Conservation (phyloP, 108 stramenopile genomes). For the Craspedostauros australis region DNA sequence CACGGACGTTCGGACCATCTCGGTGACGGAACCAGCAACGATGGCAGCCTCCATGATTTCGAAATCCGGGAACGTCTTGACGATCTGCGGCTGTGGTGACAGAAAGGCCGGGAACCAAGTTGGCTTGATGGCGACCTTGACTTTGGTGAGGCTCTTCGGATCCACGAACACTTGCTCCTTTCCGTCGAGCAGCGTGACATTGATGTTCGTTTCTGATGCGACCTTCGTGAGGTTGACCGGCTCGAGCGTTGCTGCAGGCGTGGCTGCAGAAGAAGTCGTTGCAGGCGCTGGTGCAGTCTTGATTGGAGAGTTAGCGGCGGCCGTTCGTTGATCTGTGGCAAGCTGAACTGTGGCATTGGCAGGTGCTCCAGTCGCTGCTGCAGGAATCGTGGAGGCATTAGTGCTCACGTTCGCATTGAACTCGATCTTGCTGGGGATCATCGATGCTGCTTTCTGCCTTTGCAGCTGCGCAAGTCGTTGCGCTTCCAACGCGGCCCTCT, state of each 20-base stretch:
- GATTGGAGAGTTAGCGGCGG: too few species aligned
- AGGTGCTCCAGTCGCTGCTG: too few species aligned
- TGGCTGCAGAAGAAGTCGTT: too few species aligned
- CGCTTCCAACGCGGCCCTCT: too few species aligned
- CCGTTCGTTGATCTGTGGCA: too few species aligned
- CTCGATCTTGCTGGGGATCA: too few species aligned
- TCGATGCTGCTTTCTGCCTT: too few species aligned
- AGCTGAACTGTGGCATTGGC: too few species aligned
- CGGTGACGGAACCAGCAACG: slow-evolving; percentile 59
- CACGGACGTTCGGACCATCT: slow-evolving; percentile 58
- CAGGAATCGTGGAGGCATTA: too few species aligned
- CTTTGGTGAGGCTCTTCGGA: slow-evolving; percentile 31
- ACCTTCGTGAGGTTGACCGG: slow-evolving; percentile 45
- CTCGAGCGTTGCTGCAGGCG: slow-evolving; percentile 10
- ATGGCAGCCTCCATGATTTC: slow-evolving; percentile 64
- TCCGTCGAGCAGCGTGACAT: slow-evolving; percentile 26
- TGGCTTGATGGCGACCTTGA: slow-evolving; percentile 25
- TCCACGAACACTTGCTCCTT: slow-evolving; percentile 27
- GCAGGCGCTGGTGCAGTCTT: too few species aligned
- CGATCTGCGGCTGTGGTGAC: slow-evolving; percentile 34
- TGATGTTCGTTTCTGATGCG: slow-evolving; percentile 33
- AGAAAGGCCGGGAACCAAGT: slow-evolving; percentile 30
- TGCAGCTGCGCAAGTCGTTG: too few species aligned
- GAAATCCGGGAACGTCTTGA: slow-evolving; percentile 55
- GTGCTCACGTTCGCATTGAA: too few species aligned